A percentile compares a stretch with the other conserved stretches of the same genome.
phyloP scores from a whole-genome alignment of 164 flowering plant genomes.

The Dillenia suffruticosa region DNA sequence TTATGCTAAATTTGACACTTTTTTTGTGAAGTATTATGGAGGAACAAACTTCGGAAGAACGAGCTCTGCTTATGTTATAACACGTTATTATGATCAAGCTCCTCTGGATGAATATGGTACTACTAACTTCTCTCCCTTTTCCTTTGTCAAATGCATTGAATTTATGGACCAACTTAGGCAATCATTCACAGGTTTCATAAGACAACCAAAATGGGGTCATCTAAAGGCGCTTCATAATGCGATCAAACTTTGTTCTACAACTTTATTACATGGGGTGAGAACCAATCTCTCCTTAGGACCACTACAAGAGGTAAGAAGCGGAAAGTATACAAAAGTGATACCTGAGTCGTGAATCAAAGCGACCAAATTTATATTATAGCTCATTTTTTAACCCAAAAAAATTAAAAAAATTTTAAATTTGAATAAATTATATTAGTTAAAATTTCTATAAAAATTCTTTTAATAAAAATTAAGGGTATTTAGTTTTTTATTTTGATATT shows the following conservation, averaged over 20 bases:
- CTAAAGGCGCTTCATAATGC: constrained; percentile 76
- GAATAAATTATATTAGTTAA: not conserved
- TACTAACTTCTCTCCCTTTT: not conserved
- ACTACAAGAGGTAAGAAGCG: constrained; percentile 35
- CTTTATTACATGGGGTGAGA: constrained; percentile 44
- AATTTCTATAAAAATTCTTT: too few species aligned
- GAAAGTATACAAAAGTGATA: not conserved
- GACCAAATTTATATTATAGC: too few species aligned
- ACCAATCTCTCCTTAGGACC: constrained; percentile 31
- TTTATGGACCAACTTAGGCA: too few species aligned
- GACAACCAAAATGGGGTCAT: constrained; percentile 86
- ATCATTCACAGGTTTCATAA: constrained; percentile 65
- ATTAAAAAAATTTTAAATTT: not conserved
- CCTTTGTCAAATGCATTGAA: not conserved
- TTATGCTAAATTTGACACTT: too few species aligned
- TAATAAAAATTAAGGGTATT: too few species aligned
- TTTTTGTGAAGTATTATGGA: constrained; percentile 71
- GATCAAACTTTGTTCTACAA: constrained; percentile 41
- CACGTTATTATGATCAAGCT: constrained; percentile 87
- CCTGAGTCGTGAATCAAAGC: too few species aligned
- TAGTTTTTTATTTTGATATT: too few species aligned
- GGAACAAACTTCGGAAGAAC: constrained; percentile 94
- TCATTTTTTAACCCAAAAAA: not conserved
- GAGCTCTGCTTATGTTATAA: constrained; percentile 45
- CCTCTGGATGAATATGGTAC: constrained; percentile 95